Conservation (phyloP, 73 alveolate species). For the Tetrahymena borealis region DNA sequence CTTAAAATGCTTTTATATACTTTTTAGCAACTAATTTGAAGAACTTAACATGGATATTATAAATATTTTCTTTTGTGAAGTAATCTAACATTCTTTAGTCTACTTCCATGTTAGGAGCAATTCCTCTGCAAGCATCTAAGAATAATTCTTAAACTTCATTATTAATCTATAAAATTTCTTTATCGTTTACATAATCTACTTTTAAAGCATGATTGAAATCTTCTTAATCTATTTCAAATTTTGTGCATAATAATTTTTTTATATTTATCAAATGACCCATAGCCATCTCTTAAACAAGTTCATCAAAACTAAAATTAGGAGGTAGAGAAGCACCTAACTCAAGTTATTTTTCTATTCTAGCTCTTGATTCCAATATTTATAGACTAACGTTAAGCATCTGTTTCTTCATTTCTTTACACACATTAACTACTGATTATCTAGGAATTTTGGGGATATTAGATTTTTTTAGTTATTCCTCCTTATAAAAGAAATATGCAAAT, state of each 20-base stretch:
- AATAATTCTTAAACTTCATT: neutral
- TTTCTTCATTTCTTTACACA: neutral
- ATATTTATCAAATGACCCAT: neutral
- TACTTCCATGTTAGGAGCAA: neutral
- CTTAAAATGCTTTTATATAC: neutral
- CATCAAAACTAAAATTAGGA: neutral
- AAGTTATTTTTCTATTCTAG: neutral
- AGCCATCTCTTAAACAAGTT: neutral
- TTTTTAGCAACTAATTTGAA: neutral
- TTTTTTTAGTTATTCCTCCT: neutral
- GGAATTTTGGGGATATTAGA: neutral
- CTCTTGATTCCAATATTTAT: neutral
- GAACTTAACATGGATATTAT: neutral
- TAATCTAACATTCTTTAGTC: neutral
- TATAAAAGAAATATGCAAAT: neutral
- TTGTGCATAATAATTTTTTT: neutral
- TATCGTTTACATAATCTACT: neutral
- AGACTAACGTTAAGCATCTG: neutral
- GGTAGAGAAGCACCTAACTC: neutral
- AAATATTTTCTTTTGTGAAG: neutral
- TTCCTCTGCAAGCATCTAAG: neutral
- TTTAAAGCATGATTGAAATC: neutral
- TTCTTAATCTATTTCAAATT: neutral
- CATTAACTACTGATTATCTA: neutral
- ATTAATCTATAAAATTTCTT: neutral